phyloP scores from a whole-genome alignment of 169 alveolate genomes.

The Cryptosporidium parvum region DNA sequence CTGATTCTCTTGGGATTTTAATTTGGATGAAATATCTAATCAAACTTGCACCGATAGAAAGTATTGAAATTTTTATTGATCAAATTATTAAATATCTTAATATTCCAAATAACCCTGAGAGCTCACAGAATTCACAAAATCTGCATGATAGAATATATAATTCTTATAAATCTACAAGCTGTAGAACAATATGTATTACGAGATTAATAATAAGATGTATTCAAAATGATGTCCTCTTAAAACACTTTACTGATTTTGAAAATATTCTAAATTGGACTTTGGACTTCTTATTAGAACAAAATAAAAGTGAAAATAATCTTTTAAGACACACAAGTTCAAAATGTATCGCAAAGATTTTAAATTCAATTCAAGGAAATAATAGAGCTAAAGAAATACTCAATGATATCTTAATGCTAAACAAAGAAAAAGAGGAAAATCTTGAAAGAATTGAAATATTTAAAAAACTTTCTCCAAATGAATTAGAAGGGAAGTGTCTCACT shows the following conservation, averaged over 20 bases:
- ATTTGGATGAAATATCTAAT: slow-evolving; percentile 50
- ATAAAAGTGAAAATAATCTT: slow-evolving; percentile 16
- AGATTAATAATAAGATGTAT: slow-evolving; percentile 16
- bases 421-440: background rate
- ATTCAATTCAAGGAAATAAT: background rate
- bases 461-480: slow-evolving; percentile 11
- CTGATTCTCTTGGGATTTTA: slow-evolving; percentile 25
- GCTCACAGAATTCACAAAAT: background rate
- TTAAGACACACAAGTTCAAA: slow-evolving; percentile 53
- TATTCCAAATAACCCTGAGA: background rate
- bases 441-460: background rate
- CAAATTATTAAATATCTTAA: slow-evolving; percentile 20
- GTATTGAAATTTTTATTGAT: slow-evolving; percentile 32
- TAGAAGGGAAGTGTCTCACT: slow-evolving; percentile 77
- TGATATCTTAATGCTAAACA: background rate
- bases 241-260: slow-evolving; percentile 9
- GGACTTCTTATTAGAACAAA: background rate
- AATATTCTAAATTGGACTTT: slow-evolving; percentile 3
- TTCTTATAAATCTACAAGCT: slow-evolving; percentile 25
- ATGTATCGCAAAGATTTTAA: slow-evolving; percentile 45
- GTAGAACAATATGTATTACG: slow-evolving; percentile 49
- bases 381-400: background rate
- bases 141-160: background rate
- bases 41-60: slow-evolving; percentile 52
- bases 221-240: background rate